These are phyloP conservation scores for Tilletiaria anomala DNA, from an alignment of 1,284 basidiomycete species.

Conservation along the genomic window DNA sequence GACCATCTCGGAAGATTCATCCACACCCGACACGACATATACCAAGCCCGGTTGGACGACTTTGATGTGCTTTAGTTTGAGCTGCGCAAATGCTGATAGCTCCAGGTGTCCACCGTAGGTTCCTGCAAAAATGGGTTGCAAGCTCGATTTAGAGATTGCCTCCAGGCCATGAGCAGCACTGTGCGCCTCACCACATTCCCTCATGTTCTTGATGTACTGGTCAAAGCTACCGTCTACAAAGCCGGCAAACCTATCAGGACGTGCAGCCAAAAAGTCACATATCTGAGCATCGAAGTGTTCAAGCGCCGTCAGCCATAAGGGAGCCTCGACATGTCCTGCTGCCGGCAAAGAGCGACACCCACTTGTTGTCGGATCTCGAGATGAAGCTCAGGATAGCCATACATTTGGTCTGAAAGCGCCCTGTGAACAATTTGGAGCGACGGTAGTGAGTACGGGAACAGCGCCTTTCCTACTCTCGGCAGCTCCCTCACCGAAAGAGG, in stretches of 20 bases:
- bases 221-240: constrained; percentile 67
- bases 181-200: too few species aligned
- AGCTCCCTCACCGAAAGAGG: constrained; percentile 21
- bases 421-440: constrained; percentile 4
- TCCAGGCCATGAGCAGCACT: too few species aligned
- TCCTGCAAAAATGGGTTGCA: too few species aligned
- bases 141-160: too few species aligned
- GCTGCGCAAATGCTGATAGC: constrained; percentile 71
- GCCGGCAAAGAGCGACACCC: too few species aligned
- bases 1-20: too few species aligned
- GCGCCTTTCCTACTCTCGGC: neutral
- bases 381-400: constrained; percentile 52
- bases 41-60: constrained; percentile 66
- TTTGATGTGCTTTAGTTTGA: constrained; percentile 63
- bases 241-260: constrained; percentile 61
- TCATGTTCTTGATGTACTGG: constrained; percentile 27
- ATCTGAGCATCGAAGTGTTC: constrained; percentile 1
- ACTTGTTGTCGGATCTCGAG: too few species aligned
- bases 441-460: neutral
- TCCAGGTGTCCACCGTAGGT: constrained; percentile 86
- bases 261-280: constrained; percentile 62
- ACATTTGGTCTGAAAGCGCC: constrained; percentile 49
- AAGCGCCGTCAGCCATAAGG: too few species aligned
- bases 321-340: too few species aligned
- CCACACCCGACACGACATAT: constrained; percentile 35